phyloP scores from a whole-genome alignment of 1,284 basidiomycete genomes.

The Leccinum griseonigrum region DNA sequence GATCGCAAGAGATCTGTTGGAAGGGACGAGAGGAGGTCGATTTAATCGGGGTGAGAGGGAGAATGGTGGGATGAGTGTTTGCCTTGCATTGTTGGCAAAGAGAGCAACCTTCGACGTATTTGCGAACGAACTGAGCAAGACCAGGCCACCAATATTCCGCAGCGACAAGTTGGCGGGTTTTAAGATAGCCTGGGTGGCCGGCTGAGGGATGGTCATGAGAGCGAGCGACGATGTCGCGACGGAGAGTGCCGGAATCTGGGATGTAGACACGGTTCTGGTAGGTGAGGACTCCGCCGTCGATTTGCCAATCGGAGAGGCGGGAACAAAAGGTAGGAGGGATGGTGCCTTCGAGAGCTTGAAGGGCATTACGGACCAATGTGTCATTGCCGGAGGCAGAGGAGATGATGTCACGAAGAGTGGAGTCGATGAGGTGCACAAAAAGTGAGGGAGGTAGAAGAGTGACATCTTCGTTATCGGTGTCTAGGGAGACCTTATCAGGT shows the following conservation, averaged over 20 bases:
- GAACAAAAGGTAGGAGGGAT: neutral
- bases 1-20: no score
- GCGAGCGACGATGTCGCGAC: no score
- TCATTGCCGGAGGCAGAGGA: fast-evolving
- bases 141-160: neutral
- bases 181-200: neutral
- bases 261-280: neutral
- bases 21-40: no score
- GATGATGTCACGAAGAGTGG: neutral
- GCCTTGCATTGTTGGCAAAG: neutral
- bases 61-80: no score
- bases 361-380: neutral
- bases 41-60: no score
- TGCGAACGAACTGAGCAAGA: neutral
- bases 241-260: no score
- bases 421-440: neutral
- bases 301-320: neutral
- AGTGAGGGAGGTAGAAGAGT: neutral
- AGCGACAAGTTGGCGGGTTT: neutral
- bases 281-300: neutral
- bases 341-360: neutral
- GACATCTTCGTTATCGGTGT: neutral
- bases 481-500: neutral
- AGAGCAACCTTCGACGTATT: neutral
- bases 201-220: neutral